phyloP scores from a whole-genome alignment of 208 protist species.

The Blastocrithidia nonstop region DNA sequence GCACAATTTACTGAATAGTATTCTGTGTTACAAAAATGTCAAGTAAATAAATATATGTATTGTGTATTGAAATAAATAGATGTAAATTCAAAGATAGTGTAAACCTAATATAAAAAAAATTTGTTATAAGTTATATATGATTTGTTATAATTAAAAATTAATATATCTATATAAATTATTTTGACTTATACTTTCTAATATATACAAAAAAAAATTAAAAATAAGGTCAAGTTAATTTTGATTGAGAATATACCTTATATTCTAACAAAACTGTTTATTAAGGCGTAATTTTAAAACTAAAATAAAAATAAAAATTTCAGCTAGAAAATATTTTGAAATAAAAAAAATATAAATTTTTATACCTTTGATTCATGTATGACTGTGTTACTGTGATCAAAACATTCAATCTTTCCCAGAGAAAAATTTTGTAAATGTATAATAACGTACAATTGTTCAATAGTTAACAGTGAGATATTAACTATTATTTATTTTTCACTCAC shows the following conservation, averaged over 20 bases:
- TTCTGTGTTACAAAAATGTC: no score
- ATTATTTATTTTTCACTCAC: no score
- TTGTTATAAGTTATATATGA: not conserved
- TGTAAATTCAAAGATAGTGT: not conserved
- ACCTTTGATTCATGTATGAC: not conserved
- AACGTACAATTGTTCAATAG: no score
- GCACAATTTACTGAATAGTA: no score
- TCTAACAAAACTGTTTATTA: not conserved
- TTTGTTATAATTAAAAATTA: not conserved
- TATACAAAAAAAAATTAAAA: not conserved
- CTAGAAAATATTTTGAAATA: not conserved
- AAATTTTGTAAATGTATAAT: no score
- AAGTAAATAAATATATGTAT: no score
- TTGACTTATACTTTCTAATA: conserved; percentile 3
- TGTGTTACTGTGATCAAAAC: no score
- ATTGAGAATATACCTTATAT: not conserved
- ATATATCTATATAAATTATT: not conserved
- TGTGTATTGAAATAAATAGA: no score
- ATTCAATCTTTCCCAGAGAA: no score
- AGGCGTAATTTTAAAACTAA: not conserved
- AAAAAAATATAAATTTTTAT: not conserved
- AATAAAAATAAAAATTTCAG: not conserved
- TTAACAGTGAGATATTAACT: no score
- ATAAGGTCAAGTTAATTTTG: not conserved
- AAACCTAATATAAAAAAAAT: conserved; percentile 1